Conservation (phyloP, 2,329 filamentous ascomycete species). For the Teratosphaeria zuluensis region DNA sequence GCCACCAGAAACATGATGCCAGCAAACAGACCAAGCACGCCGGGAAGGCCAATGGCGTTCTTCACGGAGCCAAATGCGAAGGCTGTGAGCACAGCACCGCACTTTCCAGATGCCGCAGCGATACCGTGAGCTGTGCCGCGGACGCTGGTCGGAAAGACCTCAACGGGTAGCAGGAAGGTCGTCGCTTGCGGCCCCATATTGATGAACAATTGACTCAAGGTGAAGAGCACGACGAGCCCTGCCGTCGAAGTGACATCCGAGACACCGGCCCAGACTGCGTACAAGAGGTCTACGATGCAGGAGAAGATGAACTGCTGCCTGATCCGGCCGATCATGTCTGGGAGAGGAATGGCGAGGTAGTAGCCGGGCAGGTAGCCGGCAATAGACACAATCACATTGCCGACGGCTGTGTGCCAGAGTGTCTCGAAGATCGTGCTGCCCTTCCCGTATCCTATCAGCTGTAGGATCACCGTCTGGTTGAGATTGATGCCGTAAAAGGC, state of each 20-base stretch:
- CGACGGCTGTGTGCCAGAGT: slow-evolving; percentile 4
- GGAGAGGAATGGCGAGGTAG: slow-evolving; percentile 1
- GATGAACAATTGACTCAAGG: slow-evolving; percentile 36
- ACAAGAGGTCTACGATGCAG: neutral
- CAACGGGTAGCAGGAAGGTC: slow-evolving; percentile 34
- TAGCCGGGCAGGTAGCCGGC: slow-evolving; percentile 6
- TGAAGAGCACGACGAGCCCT: slow-evolving; percentile 7
- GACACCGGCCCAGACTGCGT: slow-evolving; percentile 4
- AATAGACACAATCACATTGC: slow-evolving; percentile 4
- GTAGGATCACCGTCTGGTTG: slow-evolving; percentile 4
- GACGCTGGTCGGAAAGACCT: slow-evolving; percentile 47
- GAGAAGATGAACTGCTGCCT: neutral
- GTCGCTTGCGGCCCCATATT: slow-evolving; percentile 32
- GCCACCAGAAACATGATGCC: slow-evolving; percentile 3
- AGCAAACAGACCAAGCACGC: slow-evolving; percentile 1
- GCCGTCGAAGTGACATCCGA: neutral
- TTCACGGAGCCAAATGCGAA: slow-evolving; percentile 22
- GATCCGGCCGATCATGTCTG: slow-evolving; percentile 1
- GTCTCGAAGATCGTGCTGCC: slow-evolving; percentile 1
- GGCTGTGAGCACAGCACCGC: slow-evolving; percentile 38
- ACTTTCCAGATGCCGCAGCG: slow-evolving; percentile 41
- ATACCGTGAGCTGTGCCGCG: slow-evolving; percentile 44
- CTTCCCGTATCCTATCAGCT: slow-evolving; percentile 1
- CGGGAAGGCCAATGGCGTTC: slow-evolving; percentile 1
- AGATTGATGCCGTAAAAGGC: slow-evolving; percentile 6